A percentile compares a stretch with the other conserved stretches of the same genome.
Evolutionary conservation across 768 basidiomycete species (phyloP).

Genomic region (Phlebiopsis gigantea): DNA sequence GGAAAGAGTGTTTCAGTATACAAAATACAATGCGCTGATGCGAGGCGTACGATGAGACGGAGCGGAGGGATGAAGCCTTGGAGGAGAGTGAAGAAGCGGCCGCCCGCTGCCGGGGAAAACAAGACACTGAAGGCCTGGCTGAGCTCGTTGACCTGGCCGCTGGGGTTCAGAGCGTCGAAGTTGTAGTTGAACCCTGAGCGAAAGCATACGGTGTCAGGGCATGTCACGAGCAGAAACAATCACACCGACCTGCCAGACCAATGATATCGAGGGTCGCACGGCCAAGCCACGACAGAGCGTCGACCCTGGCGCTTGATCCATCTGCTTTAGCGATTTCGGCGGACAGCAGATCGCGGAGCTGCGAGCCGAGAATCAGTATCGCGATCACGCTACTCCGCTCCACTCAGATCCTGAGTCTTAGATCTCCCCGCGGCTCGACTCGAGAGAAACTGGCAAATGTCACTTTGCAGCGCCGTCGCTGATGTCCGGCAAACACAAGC

Average conservation of each 20-base stretch:
- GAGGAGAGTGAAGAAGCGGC: constrained; percentile 7
- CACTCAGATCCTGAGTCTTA: too few relatives aligned
- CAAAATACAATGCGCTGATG: neutral
- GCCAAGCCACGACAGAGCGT: constrained; percentile 30
- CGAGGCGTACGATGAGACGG: constrained; percentile 9
- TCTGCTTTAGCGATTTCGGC: constrained; percentile 26
- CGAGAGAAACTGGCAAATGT: too few relatives aligned
- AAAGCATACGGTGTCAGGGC: neutral
- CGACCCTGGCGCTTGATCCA: constrained; percentile 23
- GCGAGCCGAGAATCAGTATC: too few relatives aligned
- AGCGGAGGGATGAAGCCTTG: neutral
- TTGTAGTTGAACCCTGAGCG: constrained; percentile 41
- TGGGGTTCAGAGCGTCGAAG: constrained; percentile 40
- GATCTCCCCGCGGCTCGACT: too few relatives aligned
- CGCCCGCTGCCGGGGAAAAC: constrained; percentile 8
- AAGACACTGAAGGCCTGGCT: constrained; percentile 20
- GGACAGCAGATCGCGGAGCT: constrained; percentile 22
- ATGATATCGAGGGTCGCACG: constrained; percentile 38
- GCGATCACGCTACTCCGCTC: neutral
- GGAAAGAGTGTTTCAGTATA: neutral
- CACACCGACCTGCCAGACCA: constrained; percentile 28
- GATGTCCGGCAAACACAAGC: too few relatives aligned
- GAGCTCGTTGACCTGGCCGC: constrained; percentile 17
- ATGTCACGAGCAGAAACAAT: neutral
- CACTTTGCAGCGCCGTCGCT: too few relatives aligned